Base-by-base conservation (phyloP, 2,329 filamentous ascomycete species). In the Neofusicoccum laricinum region DNA sequence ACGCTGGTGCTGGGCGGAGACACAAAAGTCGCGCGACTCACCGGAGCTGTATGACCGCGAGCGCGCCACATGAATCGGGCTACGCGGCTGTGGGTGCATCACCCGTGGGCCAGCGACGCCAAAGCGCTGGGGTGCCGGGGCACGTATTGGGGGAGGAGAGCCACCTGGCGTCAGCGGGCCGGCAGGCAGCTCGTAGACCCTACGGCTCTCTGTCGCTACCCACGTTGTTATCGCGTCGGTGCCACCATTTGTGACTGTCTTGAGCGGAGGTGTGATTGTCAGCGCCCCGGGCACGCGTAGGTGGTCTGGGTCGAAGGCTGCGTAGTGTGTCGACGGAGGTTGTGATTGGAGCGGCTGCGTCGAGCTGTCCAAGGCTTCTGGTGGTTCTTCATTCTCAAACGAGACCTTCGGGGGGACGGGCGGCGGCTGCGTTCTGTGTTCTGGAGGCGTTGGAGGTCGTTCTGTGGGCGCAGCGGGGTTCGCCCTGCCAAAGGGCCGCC, bases 271-370 rank as follows among this genome's bases (percentile, higher is more conserved):
- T 3, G 50, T 58, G 7, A 58, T 48, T 8, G 32, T 19, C 7
- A 58, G 41, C 4, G 62, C 62, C 14, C 62, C 62, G 1, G 62
- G 50, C 36, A 64, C 41, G 32, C 62, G 62, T 8, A 64, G 36
- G 25, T 57, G 50, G 19, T 64, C 62, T 1, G 62, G 62, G 19
- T 64, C 62, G 15, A 64, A 64, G 2, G 62, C 62, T 4, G 62
- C 62, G 12, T 57, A 64, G 36, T 64, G 62, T 8, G 51, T 57
- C 2, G 51, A 21, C 3, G 30, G 36, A 12, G 49, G 61, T 38
- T 63, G 61, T 5, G 48, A 43, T 19, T 55, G 49, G 12, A 55
- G 48, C 3, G 49, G 61, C 17, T 51, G 50, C 2, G 43, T 45
- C 10, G 19, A 8, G 40, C 49, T 63, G 15, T 46, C 25, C 5